Evolutionary conservation across 257 asterid species (phyloP).

Genomic region (Hygrophila difformis): DNA sequence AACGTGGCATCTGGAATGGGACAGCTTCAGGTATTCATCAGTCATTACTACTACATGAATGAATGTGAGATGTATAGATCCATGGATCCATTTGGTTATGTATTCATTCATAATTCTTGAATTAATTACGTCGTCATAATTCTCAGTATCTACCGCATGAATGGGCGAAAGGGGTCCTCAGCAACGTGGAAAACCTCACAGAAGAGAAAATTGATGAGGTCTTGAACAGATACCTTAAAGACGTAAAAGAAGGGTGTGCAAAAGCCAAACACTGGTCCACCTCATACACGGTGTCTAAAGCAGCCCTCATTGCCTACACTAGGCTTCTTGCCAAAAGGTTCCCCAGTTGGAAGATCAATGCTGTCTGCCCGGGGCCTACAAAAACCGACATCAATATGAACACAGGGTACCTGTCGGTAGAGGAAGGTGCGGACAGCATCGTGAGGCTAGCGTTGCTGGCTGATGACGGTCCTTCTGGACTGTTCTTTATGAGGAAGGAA

Average conservation of each 20-base stretch:
- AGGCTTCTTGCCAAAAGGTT: conserved; percentile 33
- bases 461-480: no score
- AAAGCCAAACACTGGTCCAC: conserved; percentile 44
- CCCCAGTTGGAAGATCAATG: conserved; percentile 26
- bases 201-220: conserved; percentile 44
- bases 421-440: no score
- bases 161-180: conserved; percentile 40
- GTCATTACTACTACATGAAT: no score
- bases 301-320: conserved; percentile 47
- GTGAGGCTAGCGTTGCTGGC: no score
- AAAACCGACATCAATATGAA: no score
- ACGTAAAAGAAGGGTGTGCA: conserved; percentile 28
- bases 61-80: no score
- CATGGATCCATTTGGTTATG: no score
- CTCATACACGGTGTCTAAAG: conserved; percentile 51
- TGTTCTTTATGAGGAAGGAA: no score
- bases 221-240: conserved; percentile 31
- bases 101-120: neutral
- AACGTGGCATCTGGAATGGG: conserved; percentile 35
- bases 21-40: conserved; percentile 20
- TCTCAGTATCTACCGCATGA: conserved; percentile 31
- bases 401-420: no score
- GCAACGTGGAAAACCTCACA: conserved; percentile 29
- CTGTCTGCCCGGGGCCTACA: conserved; percentile 42
- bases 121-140: no score